Conservation (phyloP, 768 basidiomycete genomes). For the Lanmaoa pseudosensibilis region DNA sequence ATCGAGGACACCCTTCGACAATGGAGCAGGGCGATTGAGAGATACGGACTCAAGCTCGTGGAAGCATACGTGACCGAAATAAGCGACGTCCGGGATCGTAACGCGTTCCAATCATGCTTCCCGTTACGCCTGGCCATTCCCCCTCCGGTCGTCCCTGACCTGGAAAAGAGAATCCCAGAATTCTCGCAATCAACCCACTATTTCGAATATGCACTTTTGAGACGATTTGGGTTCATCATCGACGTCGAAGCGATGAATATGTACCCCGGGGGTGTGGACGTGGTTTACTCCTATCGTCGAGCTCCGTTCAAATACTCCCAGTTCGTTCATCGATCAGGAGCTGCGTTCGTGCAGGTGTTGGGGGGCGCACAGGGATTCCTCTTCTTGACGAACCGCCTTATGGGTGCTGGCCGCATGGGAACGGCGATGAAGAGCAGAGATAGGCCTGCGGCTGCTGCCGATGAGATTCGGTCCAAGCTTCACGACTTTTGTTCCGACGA, state of each 20-base stretch:
- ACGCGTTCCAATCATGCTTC: constrained; percentile 90
- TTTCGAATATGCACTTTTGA: constrained; percentile 79
- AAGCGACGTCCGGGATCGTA: constrained; percentile 78
- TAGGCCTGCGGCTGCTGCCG: constrained; percentile 57
- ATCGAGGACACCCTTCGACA: constrained; percentile 85
- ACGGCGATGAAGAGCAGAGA: constrained; percentile 54
- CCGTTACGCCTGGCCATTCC: constrained; percentile 75
- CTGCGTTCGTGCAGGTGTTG: constrained; percentile 87
- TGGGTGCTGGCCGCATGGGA: constrained; percentile 68
- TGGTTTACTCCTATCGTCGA: constrained; percentile 87
- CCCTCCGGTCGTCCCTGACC: constrained; percentile 68
- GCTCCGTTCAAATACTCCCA: constrained; percentile 79
- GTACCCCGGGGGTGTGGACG: constrained; percentile 81
- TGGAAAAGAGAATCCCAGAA: constrained; percentile 67
- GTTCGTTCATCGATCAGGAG: constrained; percentile 87
- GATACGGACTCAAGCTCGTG: constrained; percentile 87
- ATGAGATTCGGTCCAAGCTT: constrained; percentile 60
- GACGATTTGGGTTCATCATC: constrained; percentile 77
- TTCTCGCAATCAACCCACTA: constrained; percentile 66
- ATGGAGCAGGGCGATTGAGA: constrained; percentile 81
- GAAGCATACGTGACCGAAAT: constrained; percentile 94
- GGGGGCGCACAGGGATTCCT: constrained; percentile 79
- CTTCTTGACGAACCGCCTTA: constrained; percentile 86
- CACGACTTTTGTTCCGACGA: constrained; percentile 65
- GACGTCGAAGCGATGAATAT: constrained; percentile 77